Evolutionary conservation across 148 eudicot genomes (phyloP), one percentile per base, ranked within the genome.

Genomic region (Amaranthus cruentus): DNA sequence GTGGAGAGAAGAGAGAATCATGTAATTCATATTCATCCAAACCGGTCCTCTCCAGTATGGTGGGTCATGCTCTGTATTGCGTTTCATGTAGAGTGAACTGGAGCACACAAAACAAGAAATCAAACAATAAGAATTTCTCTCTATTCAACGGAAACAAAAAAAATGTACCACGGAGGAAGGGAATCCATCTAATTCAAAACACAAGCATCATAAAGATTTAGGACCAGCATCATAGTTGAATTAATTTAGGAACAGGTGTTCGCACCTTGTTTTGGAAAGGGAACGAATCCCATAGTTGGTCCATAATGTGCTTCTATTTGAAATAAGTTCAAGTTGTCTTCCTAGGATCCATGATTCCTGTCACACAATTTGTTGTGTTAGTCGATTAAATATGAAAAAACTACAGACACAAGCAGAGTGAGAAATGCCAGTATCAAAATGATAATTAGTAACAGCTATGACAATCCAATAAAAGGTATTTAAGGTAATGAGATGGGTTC

Each of bases 11-110:
- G 98, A 94, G 66, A 94, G 93, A 75, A 90, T 89, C 91, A 91
- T 62, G 83, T 91, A 94, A 75, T 94, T 94, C 86, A 94, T 89
- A 90, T 91, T 89, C 81, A 94, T 85, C 98, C 98, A 94, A 62
- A 94, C 79, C 66, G 98, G 86, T 15, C 98, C 98, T 78, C 98
- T 90, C 98, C 98, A 94, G 75, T 94, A 91, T 4, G 98, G 98
- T 13, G 98, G 83, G 52, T 94, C 98, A 76, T 94, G 97, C 86
- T 94, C 97, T 8, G 98, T 94, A 79, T 94, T 94, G 75, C 79
- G 84, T 81, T 91, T 87, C 98, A 94, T 89, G 89, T 91, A 94
- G 80, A 94, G 12, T 60, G 98, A 88, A 77, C 98, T 94, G 87
- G 18, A 58, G 51, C 71, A 84, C 54, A 77, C 54, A 68, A 42